Base-by-base conservation (phyloP, 140 eudicot genomes). In the Erigeron philadelphicus region DNA sequence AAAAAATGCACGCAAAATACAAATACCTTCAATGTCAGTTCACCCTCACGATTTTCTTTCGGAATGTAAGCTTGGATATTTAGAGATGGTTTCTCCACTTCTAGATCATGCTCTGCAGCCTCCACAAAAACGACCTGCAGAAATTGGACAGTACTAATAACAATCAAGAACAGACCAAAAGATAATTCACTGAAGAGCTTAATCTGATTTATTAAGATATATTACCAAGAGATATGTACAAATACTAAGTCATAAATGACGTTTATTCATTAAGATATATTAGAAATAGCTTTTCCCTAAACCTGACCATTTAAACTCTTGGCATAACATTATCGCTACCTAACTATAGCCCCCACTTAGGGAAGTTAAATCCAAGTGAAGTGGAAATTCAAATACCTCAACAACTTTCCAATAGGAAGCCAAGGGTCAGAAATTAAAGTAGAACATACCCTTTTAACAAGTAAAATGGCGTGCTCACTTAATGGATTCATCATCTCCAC, bases 21-120 rank as follows among this genome's bases (percentile, higher is more conserved):
- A 21, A 49, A 38, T 71, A 92, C 98, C 96, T 83, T 85, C 15
- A 86, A 50, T 11, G 83, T 72, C 48, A 84, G 55, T 46, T 68
- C 79, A 67, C 70, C 68, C 77, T 81, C 87, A 38, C 57, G 70
- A 59, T 72, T 83, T 68, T 67, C 60, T 15, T 83, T 80, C 48
- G 87, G 86, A 47, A 86, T 61, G 75, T 80, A 84, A 67, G 93
- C 75, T 72, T 81, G 78, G 48, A 89, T 78, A 84, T 70, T 81
- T 35, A 84, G 61, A 68, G 86, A 72, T 9, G 94, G 86, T 58
- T 81, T 72, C 43, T 60, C 77, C 68, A 38, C 47, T 69, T 68
- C 81, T 47, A 66, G 54, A 73, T 64, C 71, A 67, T 62, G 53
- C 72, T 84, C 25, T 21, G 25, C 25, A 21, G 25, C 25, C 25